A percentile compares a stretch with the other conserved stretches of the same genome.
phyloP scores from a whole-genome alignment of 140 eudicot genomes.

The Anethum foeniculum region DNA sequence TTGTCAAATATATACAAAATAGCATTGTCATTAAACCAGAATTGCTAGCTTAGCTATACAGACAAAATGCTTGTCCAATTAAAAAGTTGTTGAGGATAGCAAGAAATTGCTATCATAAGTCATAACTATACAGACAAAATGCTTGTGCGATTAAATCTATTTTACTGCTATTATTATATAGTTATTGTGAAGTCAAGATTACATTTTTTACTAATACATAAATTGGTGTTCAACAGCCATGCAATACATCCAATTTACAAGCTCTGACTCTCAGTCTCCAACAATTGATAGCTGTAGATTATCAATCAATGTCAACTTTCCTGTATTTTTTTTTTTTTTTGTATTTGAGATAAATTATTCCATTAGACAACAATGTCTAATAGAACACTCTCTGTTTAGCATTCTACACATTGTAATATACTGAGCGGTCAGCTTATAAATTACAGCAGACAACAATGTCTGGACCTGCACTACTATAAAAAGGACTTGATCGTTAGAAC shows the following conservation, averaged over 20 bases:
- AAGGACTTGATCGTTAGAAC: not conserved
- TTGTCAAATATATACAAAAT: not conserved
- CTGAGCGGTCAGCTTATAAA: not conserved
- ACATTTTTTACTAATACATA: not conserved
- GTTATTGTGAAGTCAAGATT: not conserved
- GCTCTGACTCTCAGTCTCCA: conserved; percentile 1
- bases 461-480: not conserved
- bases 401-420: not conserved
- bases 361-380: too few relatives aligned
- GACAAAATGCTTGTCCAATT: too few relatives aligned
- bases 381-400: not conserved
- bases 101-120: not conserved
- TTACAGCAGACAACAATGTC: not conserved
- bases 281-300: conserved; percentile 2
- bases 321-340: not conserved
- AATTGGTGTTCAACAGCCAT: not conserved
- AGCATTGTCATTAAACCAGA: not conserved
- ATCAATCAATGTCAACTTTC: not conserved
- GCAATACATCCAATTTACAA: not conserved
- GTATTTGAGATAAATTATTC: not conserved
- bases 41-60: not conserved
- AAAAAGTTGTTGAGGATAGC: not conserved
- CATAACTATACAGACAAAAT: not conserved
- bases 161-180: not conserved
- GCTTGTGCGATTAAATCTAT: not conserved